phyloP scores from a whole-genome alignment of 2,329 filamentous ascomycete genomes.

The Fusarium transvaalense region DNA sequence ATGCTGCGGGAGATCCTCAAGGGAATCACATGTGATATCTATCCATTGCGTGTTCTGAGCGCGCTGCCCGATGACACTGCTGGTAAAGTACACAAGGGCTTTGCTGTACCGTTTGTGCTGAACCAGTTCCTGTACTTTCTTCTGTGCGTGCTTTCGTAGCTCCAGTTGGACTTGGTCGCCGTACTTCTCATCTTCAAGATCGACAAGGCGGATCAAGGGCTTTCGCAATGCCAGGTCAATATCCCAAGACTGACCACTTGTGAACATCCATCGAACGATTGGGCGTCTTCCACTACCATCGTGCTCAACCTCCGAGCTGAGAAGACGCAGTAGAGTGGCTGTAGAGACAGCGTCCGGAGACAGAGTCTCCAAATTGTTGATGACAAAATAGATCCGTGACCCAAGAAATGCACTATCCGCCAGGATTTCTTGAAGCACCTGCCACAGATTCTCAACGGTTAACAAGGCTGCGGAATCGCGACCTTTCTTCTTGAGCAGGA shows the following conservation, averaged over 20 bases:
- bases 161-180: conserved; percentile 36
- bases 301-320: conserved; percentile 20
- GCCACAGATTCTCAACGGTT: conserved; percentile 52
- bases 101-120: conserved; percentile 57
- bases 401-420: conserved; percentile 46
- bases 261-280: conserved; percentile 56
- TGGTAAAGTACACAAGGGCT: conserved; percentile 57
- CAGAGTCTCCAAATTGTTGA: conserved; percentile 58
- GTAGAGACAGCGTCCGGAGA: conserved; percentile 49
- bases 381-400: conserved; percentile 54
- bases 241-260: conserved; percentile 48
- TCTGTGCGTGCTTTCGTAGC: conserved; percentile 49
- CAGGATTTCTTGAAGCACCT: conserved; percentile 58
- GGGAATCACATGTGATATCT: conserved; percentile 58
- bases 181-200: conserved; percentile 40
- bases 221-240: conserved; percentile 21
- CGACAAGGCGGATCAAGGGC: conserved; percentile 23
- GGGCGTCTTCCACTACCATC: conserved; percentile 8
- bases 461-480: conserved; percentile 24
- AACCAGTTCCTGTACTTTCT: conserved; percentile 52
- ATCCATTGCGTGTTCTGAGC: conserved; percentile 61
- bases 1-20: conserved; percentile 54
- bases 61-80: conserved; percentile 57
- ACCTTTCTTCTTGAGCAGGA: conserved; percentile 47
- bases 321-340: conserved; percentile 7